Percentiles rank a stretch among this genome's conserved stretches.
These are phyloP conservation scores for Amanita brunnescens DNA, from an alignment of 768 basidiomycete species.

Conservation along the genomic window DNA sequence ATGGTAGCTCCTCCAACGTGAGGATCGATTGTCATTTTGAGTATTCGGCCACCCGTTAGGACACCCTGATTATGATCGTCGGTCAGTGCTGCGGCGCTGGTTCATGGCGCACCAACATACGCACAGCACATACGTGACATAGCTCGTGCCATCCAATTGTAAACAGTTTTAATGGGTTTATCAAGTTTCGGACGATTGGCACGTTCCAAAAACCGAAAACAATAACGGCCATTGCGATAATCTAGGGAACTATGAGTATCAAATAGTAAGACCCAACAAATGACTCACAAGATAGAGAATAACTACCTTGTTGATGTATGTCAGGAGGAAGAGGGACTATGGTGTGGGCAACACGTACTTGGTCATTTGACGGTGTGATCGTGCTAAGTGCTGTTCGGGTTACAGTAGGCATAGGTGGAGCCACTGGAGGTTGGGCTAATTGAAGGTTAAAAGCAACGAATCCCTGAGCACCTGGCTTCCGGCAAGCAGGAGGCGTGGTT, in stretches of 20 bases:
- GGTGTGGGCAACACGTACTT: slow-evolving; percentile 36
- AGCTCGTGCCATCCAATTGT: slow-evolving; percentile 88
- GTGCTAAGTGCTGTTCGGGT: slow-evolving; percentile 30
- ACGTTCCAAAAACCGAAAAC: slow-evolving; percentile 88
- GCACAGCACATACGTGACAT: slow-evolving; percentile 70
- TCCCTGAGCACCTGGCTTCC: slow-evolving; percentile 7
- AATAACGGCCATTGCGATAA: slow-evolving; percentile 77
- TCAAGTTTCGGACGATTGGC: slow-evolving; percentile 67
- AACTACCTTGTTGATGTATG: slow-evolving; percentile 40
- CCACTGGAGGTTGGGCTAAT: slow-evolving; percentile 27
- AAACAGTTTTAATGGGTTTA: slow-evolving; percentile 79
- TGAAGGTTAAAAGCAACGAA: not conserved
- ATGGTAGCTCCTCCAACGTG: slow-evolving; percentile 69
- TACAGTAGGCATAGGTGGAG: slow-evolving; percentile 32
- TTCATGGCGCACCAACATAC: slow-evolving; percentile 18
- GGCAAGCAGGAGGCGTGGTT: not conserved
- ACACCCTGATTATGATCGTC: slow-evolving; percentile 45
- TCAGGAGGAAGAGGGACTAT: slow-evolving; percentile 11
- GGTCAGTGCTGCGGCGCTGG: slow-evolving; percentile 3
- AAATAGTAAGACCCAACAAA: slow-evolving; percentile 8
- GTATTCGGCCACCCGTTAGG: slow-evolving; percentile 68
- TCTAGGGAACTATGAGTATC: slow-evolving; percentile 30
- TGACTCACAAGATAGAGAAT: slow-evolving; percentile 66
- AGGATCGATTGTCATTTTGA: slow-evolving; percentile 79
- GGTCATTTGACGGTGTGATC: slow-evolving; percentile 60